Evolutionary conservation across 108 stramenopile species (phyloP).

Genomic region (Skeletonema potamos): DNA sequence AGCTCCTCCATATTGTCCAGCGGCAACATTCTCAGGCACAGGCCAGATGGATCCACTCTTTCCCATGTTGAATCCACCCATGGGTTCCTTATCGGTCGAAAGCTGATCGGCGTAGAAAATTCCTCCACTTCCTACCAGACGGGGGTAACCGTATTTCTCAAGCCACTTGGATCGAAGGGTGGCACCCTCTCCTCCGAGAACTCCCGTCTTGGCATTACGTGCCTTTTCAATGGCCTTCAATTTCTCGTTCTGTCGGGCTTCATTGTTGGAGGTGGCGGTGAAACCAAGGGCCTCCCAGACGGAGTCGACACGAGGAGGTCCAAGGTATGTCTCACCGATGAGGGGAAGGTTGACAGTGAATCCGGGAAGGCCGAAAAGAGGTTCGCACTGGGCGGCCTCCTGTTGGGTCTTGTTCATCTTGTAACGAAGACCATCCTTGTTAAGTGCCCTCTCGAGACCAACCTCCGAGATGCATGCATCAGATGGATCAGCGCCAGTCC

Average conservation of each 20-base stretch:
- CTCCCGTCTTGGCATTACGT: slow-evolving; percentile 65
- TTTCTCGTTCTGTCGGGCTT: slow-evolving; percentile 84
- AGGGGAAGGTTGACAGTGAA: slow-evolving; percentile 81
- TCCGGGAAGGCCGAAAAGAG: slow-evolving; percentile 65
- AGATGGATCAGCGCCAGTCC: slow-evolving; percentile 56
- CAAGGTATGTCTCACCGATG: slow-evolving; percentile 86
- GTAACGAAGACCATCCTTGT: slow-evolving; percentile 89
- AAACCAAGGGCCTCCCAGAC: slow-evolving; percentile 90
- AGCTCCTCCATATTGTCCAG: slow-evolving; percentile 75
- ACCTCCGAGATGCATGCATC: slow-evolving; percentile 74
- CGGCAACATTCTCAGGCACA: slow-evolving; percentile 72
- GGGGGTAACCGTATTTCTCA: slow-evolving; percentile 89
- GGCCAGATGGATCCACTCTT: slow-evolving; percentile 86
- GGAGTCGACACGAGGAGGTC: slow-evolving; percentile 81
- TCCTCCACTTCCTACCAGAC: slow-evolving; percentile 85
- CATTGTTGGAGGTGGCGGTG: slow-evolving; percentile 90
- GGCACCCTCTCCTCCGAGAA: slow-evolving; percentile 68
- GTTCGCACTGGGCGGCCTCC: slow-evolving; percentile 75
- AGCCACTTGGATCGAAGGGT: slow-evolving; percentile 79
- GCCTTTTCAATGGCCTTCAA: slow-evolving; percentile 84
- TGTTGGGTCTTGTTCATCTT: slow-evolving; percentile 79
- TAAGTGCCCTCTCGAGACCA: slow-evolving; percentile 71
- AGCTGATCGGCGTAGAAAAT: slow-evolving; percentile 91
- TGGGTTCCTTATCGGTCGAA: slow-evolving; percentile 80
- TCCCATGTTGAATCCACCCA: slow-evolving; percentile 94